These are phyloP conservation scores for Pestalotiopsis sp. DNA, from an alignment of 2,329 filamentous ascomycete species.

Conservation along the genomic window DNA sequence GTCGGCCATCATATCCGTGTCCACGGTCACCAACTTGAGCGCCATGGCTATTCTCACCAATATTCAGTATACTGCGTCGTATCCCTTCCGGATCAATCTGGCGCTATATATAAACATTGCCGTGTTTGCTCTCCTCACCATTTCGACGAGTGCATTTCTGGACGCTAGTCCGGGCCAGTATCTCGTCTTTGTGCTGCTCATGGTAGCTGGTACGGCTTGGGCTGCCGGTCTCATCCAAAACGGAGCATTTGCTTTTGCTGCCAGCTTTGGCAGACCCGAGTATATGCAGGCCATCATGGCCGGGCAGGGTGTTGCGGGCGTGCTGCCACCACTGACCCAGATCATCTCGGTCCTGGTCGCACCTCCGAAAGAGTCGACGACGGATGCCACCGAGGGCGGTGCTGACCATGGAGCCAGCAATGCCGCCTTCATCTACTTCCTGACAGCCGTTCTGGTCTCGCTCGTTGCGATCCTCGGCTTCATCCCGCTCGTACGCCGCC, in stretches of 20 bases:
- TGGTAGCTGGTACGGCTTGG: conserved; percentile 78
- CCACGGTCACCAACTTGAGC: conserved; percentile 78
- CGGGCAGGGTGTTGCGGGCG: conserved; percentile 89
- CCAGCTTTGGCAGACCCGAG: conserved; percentile 80
- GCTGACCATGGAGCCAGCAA: conserved; percentile 44
- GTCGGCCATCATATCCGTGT: conserved; percentile 84
- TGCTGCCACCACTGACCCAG: conserved; percentile 81
- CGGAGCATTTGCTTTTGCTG: conserved; percentile 88
- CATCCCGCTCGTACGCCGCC: conserved; percentile 68
- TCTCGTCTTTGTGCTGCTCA: conserved; percentile 78
- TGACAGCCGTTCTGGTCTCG: conserved; percentile 82
- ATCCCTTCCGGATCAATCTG: conserved; percentile 81
- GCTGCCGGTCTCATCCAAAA: conserved; percentile 90
- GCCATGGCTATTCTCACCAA: conserved; percentile 78
- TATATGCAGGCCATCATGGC: conserved; percentile 98
- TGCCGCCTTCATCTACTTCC: conserved; percentile 88
- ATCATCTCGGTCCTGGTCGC: conserved; percentile 79
- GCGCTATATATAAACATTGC: conserved; percentile 77
- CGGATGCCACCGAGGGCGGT: conserved; percentile 31
- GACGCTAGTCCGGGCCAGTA: conserved; percentile 66
- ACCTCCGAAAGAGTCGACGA: conserved; percentile 33
- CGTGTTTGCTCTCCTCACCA: conserved; percentile 76
- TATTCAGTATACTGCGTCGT: conserved; percentile 81
- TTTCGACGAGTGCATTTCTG: conserved; percentile 75
- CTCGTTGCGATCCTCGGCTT: conserved; percentile 72